Conservation (phyloP, 352 stramenopile genomes). For the Phytopythium oedochilum region DNA sequence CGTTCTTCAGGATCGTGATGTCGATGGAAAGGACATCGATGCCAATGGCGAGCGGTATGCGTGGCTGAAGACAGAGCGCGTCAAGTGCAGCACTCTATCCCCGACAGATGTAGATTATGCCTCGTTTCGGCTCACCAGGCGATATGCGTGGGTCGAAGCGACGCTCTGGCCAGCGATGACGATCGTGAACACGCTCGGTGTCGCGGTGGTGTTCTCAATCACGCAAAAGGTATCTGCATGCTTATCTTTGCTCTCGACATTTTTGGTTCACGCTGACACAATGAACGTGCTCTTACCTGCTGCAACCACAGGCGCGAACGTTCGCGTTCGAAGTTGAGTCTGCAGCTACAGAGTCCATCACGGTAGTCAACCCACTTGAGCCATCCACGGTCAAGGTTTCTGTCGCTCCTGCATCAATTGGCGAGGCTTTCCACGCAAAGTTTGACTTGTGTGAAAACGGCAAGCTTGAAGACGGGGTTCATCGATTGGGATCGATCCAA, state of each 20-base stretch:
- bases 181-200: constrained; percentile 33
- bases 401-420: not conserved
- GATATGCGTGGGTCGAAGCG: constrained; percentile 52
- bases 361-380: constrained; percentile 1
- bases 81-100: constrained; percentile 30
- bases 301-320: not conserved
- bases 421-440: not conserved
- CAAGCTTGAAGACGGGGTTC: not conserved
- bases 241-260: not conserved
- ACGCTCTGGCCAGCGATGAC: constrained; percentile 38
- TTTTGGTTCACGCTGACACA: not conserved
- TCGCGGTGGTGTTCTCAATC: constrained; percentile 23
- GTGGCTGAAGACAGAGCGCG: constrained; percentile 30
- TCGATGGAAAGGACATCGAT: not conserved
- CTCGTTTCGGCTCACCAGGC: constrained; percentile 28
- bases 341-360: not conserved
- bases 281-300: not conserved
- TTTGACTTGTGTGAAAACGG: not conserved
- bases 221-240: constrained; percentile 29
- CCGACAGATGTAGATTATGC: constrained; percentile 42
- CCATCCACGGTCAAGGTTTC: not conserved
- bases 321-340: not conserved
- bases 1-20: not conserved
- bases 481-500: not conserved
- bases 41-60: constrained; percentile 13